A percentile compares a stretch with the other conserved stretches of the same genome.
Evolutionary conservation across 2,329 filamentous ascomycete genomes (phyloP).

Genomic region (Talaromyces funiculosus): DNA sequence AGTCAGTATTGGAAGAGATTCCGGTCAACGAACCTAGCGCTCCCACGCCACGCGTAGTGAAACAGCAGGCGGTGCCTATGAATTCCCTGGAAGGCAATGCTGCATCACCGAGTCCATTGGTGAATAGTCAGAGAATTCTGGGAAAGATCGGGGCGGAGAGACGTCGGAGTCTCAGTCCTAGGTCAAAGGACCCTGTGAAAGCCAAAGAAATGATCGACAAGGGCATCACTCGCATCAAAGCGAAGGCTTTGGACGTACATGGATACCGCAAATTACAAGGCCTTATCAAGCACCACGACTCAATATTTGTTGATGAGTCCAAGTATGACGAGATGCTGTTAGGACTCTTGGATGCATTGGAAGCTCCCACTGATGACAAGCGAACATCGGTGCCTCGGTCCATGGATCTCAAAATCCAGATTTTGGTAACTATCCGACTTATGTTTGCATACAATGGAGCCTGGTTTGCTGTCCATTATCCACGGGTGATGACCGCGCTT

Average conservation of each 20-base stretch:
- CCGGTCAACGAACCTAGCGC: conserved; percentile 31
- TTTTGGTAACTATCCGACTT: conserved; percentile 37
- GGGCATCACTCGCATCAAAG: conserved; percentile 31
- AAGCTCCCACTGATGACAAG: conserved; percentile 27
- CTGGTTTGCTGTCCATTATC: conserved; percentile 31
- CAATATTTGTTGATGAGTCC: conserved; percentile 29
- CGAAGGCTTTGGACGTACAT: conserved; percentile 34
- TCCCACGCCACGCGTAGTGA: conserved; percentile 21
- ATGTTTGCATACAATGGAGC: conserved; percentile 33
- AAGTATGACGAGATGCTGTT: conserved; percentile 35
- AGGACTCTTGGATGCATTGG: conserved; percentile 34
- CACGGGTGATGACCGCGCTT: conserved; percentile 31
- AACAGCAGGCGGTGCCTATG: conserved; percentile 17
- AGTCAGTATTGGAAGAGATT: conserved; percentile 34
- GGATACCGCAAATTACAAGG: conserved; percentile 40
- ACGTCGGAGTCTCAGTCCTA: conserved; percentile 32
- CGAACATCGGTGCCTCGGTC: conserved; percentile 21
- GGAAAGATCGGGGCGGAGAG: conserved; percentile 27
- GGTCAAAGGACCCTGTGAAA: conserved; percentile 34
- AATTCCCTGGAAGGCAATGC: not conserved
- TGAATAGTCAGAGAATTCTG: conserved; percentile 24
- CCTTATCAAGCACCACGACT: conserved; percentile 34
- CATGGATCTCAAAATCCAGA: conserved; percentile 38
- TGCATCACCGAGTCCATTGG: not conserved
- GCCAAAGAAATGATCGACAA: conserved; percentile 36